Percentiles rank a stretch among this genome's conserved stretches.
Evolutionary conservation across 176 grass and related monocot genomes (phyloP).

Genomic region (Pontederia paniculata): DNA sequence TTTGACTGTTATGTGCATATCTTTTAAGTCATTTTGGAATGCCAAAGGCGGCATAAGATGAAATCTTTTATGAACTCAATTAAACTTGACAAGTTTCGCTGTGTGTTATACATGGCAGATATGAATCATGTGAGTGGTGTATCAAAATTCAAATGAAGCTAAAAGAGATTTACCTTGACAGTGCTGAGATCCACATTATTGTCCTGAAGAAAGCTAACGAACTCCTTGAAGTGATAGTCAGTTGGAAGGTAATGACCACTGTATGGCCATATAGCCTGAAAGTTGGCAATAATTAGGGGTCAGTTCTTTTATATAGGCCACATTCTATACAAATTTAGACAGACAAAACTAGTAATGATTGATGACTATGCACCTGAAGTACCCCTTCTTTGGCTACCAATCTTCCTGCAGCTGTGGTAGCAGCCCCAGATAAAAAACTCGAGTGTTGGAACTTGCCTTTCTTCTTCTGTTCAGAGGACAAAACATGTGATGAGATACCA

Average conservation of each 20-base stretch:
- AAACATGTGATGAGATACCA: not conserved
- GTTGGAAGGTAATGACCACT: constrained; percentile 87
- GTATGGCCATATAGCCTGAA: constrained; percentile 80
- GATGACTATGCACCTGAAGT: constrained; percentile 14
- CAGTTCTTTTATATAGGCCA: no score
- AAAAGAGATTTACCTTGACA: constrained; percentile 52
- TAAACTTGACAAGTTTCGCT: no score
- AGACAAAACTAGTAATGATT: no score
- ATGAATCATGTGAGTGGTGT: not conserved
- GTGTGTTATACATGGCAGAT: not conserved
- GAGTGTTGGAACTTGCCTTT: constrained; percentile 55
- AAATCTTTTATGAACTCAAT: no score
- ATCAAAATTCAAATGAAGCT: not conserved
- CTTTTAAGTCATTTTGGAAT: no score
- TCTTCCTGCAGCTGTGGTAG: constrained; percentile 72
- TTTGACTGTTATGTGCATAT: no score
- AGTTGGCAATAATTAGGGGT: no score
- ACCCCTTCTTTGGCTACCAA: constrained; percentile 73
- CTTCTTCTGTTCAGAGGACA: constrained; percentile 57
- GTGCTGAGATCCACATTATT: constrained; percentile 63
- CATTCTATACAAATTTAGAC: no score
- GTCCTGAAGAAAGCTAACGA: constrained; percentile 68
- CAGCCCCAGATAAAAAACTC: constrained; percentile 21
- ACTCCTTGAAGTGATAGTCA: constrained; percentile 77
- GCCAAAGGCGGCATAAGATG: no score